These are phyloP conservation scores for Agrocybe praecox DNA, from an alignment of 768 basidiomycete genomes.

Conservation along the genomic window DNA sequence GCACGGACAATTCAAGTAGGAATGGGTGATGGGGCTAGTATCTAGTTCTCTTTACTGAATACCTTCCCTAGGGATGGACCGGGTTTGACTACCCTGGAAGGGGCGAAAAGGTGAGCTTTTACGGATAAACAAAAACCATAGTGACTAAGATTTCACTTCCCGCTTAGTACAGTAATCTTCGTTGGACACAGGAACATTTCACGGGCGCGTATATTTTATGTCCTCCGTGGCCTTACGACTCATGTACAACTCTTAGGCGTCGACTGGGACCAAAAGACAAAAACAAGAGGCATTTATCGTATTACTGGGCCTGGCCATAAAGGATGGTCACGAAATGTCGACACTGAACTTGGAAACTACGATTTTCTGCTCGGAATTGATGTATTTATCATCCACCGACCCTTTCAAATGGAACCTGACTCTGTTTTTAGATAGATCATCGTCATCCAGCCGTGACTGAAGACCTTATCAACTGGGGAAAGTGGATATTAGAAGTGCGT, in stretches of 20 bases:
- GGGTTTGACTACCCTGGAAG: slow-evolving; percentile 83
- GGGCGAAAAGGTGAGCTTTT: slow-evolving; percentile 56
- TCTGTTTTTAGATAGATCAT: slow-evolving; percentile 68
- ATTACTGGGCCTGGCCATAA: slow-evolving; percentile 67
- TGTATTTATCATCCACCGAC: slow-evolving; percentile 38
- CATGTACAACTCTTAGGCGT: slow-evolving; percentile 52
- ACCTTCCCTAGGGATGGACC: slow-evolving; percentile 71
- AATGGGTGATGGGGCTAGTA: neutral
- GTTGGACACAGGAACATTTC: slow-evolving; percentile 81
- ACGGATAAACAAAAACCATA: neutral
- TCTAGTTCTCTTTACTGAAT: neutral
- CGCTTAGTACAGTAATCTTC: slow-evolving; percentile 65
- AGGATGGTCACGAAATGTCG: slow-evolving; percentile 84
- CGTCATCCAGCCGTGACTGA: slow-evolving; percentile 77
- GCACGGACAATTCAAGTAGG: slow-evolving; percentile 67
- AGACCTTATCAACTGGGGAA: slow-evolving; percentile 77
- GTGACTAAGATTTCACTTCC: neutral
- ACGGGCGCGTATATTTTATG: slow-evolving; percentile 49
- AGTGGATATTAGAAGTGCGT: slow-evolving; percentile 65
- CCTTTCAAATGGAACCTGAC: neutral
- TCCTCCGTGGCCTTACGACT: neutral
- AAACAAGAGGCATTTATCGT: slow-evolving; percentile 67
- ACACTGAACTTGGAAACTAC: slow-evolving; percentile 85
- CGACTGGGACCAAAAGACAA: slow-evolving; percentile 79
- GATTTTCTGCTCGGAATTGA: slow-evolving; percentile 80